phyloP scores from a whole-genome alignment of 2,329 filamentous ascomycete species.

The Diaporthe caulivora region DNA sequence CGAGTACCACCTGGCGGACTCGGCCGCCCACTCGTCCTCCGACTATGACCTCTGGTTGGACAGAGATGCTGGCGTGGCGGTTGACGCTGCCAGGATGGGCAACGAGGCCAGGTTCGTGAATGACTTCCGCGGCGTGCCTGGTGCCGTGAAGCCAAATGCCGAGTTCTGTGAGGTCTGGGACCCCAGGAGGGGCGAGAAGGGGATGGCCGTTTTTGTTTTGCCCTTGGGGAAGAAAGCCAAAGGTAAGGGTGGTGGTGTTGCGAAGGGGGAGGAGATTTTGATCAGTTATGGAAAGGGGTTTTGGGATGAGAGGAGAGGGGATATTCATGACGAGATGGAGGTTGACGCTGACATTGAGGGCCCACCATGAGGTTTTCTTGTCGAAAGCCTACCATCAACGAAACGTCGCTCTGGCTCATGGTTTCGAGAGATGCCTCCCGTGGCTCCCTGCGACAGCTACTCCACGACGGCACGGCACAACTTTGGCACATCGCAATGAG shows the following conservation, averaged over 20 bases:
- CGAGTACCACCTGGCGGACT: conserved; percentile 61
- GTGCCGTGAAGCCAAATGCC: conserved; percentile 60
- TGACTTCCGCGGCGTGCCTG: conserved; percentile 71
- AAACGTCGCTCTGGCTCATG: neutral
- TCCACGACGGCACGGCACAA: neutral
- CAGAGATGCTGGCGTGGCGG: conserved; percentile 66
- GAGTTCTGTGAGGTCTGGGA: conserved; percentile 73
- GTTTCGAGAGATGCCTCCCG: neutral
- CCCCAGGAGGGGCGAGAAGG: conserved; percentile 60
- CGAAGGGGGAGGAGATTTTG: conserved; percentile 72
- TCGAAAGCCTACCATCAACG: neutral
- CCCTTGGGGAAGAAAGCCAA: conserved; percentile 49
- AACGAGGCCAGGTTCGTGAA: conserved; percentile 78
- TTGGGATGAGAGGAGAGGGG: conserved; percentile 65
- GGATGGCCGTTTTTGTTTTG: conserved; percentile 71
- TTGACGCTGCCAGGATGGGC: conserved; percentile 69
- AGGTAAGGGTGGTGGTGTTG: conserved; percentile 53
- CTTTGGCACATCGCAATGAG: neutral
- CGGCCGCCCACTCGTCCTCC: conserved; percentile 56
- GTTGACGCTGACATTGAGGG: neutral
- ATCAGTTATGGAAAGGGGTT: conserved; percentile 78
- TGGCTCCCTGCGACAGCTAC: neutral
- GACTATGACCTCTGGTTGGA: conserved; percentile 77
- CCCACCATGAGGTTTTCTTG: neutral
- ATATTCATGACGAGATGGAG: conserved; percentile 34